These are phyloP conservation scores for Podaxis sp. DNA, from an alignment of 768 basidiomycete species.

Conservation along the genomic window DNA sequence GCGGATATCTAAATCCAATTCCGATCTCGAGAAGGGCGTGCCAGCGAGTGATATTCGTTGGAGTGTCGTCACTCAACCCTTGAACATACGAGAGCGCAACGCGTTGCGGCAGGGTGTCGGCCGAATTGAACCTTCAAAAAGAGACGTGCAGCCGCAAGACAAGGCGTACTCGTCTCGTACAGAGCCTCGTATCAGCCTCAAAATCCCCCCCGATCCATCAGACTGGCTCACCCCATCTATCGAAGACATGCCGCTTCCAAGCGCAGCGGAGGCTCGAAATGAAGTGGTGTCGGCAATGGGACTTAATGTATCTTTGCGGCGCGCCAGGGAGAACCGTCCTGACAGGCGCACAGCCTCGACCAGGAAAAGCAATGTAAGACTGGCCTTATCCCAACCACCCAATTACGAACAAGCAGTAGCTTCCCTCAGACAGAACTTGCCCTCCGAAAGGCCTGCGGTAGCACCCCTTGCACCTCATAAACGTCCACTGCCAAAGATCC, in stretches of 20 bases:
- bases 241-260: neutral
- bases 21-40: neutral
- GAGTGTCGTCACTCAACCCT: neutral
- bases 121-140: neutral
- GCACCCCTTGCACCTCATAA: neutral
- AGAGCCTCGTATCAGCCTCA: neutral
- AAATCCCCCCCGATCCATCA: neutral
- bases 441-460: neutral
- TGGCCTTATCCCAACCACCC: neutral
- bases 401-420: neutral
- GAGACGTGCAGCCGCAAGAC: neutral
- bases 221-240: conserved; percentile 1
- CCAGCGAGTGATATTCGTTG: neutral
- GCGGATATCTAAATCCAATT: neutral
- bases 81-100: neutral
- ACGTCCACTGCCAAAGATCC: conserved; percentile 6
- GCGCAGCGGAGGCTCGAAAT: neutral
- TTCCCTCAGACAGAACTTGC: neutral
- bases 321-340: neutral
- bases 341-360: neutral
- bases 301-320: neutral
- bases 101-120: neutral
- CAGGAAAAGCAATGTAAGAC: neutral
- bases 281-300: too few relatives aligned
- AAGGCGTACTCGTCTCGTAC: neutral